phyloP scores from a whole-genome alignment of 2,329 filamentous ascomycete genomes.

The Phoma sp. region DNA sequence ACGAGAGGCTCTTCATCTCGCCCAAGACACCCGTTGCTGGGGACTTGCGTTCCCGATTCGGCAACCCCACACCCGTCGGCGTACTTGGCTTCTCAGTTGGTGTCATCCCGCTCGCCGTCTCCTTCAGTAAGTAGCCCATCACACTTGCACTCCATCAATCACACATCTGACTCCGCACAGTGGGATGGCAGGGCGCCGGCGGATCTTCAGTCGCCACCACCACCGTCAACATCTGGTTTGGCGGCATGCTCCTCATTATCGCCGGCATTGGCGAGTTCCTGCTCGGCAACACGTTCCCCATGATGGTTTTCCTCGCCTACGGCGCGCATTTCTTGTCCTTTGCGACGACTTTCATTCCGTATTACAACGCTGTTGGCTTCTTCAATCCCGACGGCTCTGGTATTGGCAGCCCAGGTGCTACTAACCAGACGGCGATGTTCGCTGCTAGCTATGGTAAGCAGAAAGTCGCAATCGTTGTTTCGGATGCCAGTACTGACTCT shows the following conservation, averaged over 20 bases:
- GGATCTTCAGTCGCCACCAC: slow-evolving; percentile 20
- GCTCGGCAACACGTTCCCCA: slow-evolving; percentile 23
- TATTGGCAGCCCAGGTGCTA: slow-evolving; percentile 16
- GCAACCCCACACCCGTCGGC: slow-evolving; percentile 24
- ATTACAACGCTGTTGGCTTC: slow-evolving; percentile 21
- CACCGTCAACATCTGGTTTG: slow-evolving; percentile 22
- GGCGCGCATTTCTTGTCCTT: slow-evolving; percentile 23
- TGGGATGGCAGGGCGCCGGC: slow-evolving; percentile 24
- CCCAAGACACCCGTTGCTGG: slow-evolving; percentile 17
- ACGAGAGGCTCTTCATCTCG: slow-evolving; percentile 22
- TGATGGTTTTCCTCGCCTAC: slow-evolving; percentile 27
- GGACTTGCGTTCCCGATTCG: slow-evolving; percentile 16
- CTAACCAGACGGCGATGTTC: slow-evolving; percentile 19
- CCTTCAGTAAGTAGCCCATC: slow-evolving; percentile 17
- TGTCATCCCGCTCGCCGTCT: slow-evolving; percentile 18
- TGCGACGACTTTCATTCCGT: slow-evolving; percentile 23
- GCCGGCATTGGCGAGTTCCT: slow-evolving; percentile 24
- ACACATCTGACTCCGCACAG: slow-evolving; percentile 4
- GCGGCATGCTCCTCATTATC: slow-evolving; percentile 19
- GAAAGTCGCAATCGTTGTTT: neutral
- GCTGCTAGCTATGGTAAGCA: slow-evolving; percentile 20
- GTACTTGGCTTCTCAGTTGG: slow-evolving; percentile 23
- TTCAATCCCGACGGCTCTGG: slow-evolving; percentile 27
- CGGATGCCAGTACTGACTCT: neutral
- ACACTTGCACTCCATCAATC: neutral